Percentiles rank a stretch among this genome's conserved stretches.
Evolutionary conservation across 345 rosid genomes (phyloP).

Genomic region (Eucalyptus lansdowneana): DNA sequence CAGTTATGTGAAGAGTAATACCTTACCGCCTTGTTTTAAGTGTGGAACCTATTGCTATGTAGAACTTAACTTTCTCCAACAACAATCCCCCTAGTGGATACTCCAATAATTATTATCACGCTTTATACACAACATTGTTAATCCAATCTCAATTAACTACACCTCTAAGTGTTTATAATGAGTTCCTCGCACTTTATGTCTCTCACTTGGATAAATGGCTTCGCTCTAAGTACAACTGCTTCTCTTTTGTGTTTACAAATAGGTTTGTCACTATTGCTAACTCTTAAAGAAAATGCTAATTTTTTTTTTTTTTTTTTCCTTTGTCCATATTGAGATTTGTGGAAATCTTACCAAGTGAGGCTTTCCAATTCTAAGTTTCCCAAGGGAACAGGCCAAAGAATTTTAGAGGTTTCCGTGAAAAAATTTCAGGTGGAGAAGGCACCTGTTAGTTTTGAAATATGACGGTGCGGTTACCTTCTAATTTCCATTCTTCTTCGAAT

Average conservation of each 20-base stretch:
- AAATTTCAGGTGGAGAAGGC: background rate
- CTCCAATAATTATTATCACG: background rate
- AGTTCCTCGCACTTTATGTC: background rate
- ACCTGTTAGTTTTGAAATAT: background rate
- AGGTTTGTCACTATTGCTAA: background rate
- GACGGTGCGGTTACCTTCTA: background rate
- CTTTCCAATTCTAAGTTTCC: background rate
- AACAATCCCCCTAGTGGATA: background rate
- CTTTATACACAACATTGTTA: background rate
- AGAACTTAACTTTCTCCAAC: background rate
- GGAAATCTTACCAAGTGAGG: background rate
- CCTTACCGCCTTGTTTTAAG: background rate
- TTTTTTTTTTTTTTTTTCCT: background rate
- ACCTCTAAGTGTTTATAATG: background rate
- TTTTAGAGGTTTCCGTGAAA: background rate
- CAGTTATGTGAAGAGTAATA: background rate
- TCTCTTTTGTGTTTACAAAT: background rate
- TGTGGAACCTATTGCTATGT: background rate
- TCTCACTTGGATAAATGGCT: background rate
- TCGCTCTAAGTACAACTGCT: background rate
- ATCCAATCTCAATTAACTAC: background rate
- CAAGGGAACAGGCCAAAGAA: background rate
- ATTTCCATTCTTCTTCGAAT: background rate
- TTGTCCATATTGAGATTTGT: background rate
- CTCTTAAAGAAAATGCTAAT: background rate